Evolutionary conservation across 805 yeast species (phyloP).

Genomic region (Saturnispora bothae): DNA sequence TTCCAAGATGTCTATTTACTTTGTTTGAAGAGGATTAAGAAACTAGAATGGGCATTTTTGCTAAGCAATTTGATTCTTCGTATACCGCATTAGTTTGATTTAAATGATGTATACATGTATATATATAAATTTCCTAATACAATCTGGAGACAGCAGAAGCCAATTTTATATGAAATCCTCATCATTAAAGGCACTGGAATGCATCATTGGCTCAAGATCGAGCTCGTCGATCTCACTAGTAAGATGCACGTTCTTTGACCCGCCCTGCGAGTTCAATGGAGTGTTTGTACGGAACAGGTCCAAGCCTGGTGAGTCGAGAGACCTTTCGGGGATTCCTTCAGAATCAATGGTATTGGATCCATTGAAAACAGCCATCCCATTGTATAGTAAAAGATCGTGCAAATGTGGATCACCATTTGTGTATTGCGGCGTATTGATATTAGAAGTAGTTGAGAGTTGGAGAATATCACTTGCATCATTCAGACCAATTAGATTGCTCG

Average conservation of each 20-base stretch:
- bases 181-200: constrained; percentile 1
- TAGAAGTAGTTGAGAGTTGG: too few species aligned
- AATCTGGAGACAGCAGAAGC: neutral
- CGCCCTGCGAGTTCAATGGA: neutral
- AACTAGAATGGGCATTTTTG: too few species aligned
- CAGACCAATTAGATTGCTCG: too few species aligned
- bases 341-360: constrained; percentile 10
- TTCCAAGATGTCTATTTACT: too few species aligned
- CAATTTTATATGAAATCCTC: constrained; percentile 2
- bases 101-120: too few species aligned
- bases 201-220: constrained; percentile 4
- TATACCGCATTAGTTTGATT: too few species aligned
- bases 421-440: constrained; percentile 6
- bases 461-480: too few species aligned
- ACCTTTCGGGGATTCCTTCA: constrained; percentile 6
- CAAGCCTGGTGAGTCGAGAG: constrained; percentile 11
- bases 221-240: constrained; percentile 6
- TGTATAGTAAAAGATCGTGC: constrained; percentile 3
- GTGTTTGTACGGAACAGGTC: constrained; percentile 9
- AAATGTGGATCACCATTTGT: neutral
- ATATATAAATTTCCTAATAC: too few species aligned
- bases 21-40: too few species aligned
- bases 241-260: neutral
- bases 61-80: too few species aligned
- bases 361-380: constrained; percentile 11